Percentiles rank a stretch among this genome's conserved stretches.
Conservation (phyloP, 495 filamentous ascomycete species). For the Penicillium daleae region DNA sequence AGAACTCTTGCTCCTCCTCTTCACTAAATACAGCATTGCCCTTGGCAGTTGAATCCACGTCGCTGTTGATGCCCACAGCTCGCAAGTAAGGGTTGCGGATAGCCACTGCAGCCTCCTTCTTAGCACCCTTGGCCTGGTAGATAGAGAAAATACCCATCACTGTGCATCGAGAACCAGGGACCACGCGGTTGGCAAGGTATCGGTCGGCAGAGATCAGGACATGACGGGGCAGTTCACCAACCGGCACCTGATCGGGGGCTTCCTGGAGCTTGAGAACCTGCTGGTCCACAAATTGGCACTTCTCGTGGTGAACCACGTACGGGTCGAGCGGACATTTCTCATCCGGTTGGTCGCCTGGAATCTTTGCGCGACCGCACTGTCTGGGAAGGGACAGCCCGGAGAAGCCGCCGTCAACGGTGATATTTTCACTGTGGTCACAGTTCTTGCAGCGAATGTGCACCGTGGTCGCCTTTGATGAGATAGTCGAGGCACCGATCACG, state of each 20-base stretch:
- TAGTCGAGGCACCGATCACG: constrained; percentile 94
- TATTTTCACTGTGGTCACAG: constrained; percentile 72
- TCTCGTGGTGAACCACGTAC: constrained; percentile 94
- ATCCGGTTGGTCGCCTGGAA: constrained; percentile 59
- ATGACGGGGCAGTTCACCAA: constrained; percentile 93
- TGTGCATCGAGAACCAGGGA: constrained; percentile 92
- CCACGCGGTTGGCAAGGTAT: constrained; percentile 93
- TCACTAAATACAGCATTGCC: constrained; percentile 86
- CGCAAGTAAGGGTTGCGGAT: constrained; percentile 97
- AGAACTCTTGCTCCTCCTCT: constrained; percentile 96
- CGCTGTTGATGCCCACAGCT: constrained; percentile 87
- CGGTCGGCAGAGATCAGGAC: constrained; percentile 94
- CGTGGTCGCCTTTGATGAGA: constrained; percentile 91
- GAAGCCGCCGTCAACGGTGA: constrained; percentile 82
- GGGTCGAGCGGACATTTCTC: constrained; percentile 89
- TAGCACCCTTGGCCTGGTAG: constrained; percentile 87
- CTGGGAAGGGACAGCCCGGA: constrained; percentile 82
- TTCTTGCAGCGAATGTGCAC: constrained; percentile 88
- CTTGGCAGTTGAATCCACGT: constrained; percentile 87
- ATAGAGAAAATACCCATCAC: constrained; percentile 98
- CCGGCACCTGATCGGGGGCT: constrained; percentile 96
- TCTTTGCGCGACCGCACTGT: constrained; percentile 65
- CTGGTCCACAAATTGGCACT: constrained; percentile 94
- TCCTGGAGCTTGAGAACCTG: constrained; percentile 98
- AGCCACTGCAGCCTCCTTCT: constrained; percentile 84